phyloP scores from a whole-genome alignment of 1,284 basidiomycete species.

The Apiotrichum akiyoshidainum region DNA sequence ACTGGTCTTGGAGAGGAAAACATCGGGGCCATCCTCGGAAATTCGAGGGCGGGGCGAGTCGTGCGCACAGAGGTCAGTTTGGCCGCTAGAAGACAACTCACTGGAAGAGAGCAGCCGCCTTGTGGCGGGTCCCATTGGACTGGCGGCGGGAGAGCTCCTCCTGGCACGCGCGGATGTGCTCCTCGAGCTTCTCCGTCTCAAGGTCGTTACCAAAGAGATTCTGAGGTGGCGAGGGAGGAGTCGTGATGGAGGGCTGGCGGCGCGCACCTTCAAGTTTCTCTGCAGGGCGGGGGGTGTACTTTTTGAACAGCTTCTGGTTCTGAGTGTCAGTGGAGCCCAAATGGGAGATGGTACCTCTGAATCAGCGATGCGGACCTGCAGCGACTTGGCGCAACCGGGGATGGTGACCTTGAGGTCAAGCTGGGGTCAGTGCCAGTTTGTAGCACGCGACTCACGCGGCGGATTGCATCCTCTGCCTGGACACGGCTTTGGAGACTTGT shows the following conservation, averaged over 20 bases:
- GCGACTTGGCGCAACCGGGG: slow-evolving; percentile 25
- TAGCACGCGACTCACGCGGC: slow-evolving; percentile 17
- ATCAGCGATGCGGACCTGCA: slow-evolving; percentile 43
- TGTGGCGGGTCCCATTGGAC: neutral
- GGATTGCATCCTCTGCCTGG: slow-evolving; percentile 39
- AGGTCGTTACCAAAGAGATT: neutral
- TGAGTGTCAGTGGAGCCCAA: slow-evolving; percentile 1
- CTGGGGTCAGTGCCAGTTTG: slow-evolving; percentile 15
- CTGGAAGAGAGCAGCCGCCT: neutral
- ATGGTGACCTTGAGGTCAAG: slow-evolving; percentile 29
- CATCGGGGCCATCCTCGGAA: neutral
- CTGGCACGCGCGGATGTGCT: slow-evolving; percentile 2
- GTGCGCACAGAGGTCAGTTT: neutral
- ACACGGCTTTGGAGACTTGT: slow-evolving; percentile 26
- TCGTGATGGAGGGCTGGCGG: neutral
- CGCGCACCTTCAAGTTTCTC: neutral
- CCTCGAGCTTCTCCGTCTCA: neutral
- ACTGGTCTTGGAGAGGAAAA: neutral
- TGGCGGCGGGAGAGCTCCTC: slow-evolving; percentile 2
- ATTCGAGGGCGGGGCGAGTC: neutral
- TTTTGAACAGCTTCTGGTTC: slow-evolving; percentile 19
- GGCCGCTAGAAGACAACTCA: neutral
- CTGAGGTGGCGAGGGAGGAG: too few species aligned
- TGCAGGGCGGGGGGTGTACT: neutral
- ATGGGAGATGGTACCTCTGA: slow-evolving; percentile 26